Evolutionary conservation across 1,284 basidiomycete species (phyloP).

Genomic region (Phenoliferia sp.): DNA sequence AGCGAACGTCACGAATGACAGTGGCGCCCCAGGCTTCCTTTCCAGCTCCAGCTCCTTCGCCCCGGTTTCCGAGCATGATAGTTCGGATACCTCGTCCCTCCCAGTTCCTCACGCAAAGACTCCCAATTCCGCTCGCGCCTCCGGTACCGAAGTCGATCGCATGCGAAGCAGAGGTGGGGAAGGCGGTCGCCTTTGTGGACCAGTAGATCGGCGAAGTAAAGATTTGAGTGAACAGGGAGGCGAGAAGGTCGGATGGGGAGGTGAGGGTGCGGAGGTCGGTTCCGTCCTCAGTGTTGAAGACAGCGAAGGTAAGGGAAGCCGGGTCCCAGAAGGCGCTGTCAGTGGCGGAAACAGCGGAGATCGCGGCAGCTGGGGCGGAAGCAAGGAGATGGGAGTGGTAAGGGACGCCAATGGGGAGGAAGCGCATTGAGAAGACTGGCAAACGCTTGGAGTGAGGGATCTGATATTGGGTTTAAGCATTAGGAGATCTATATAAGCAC

Average conservation of each 20-base stretch:
- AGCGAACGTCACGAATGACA: slow-evolving; percentile 77
- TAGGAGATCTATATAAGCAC: background rate
- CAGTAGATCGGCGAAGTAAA: slow-evolving; percentile 90
- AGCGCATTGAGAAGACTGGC: slow-evolving; percentile 85
- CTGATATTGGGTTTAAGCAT: slow-evolving; percentile 3
- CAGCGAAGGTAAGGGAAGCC: slow-evolving; percentile 70
- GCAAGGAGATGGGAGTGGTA: slow-evolving; percentile 86
- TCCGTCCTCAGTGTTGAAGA: slow-evolving; percentile 88
- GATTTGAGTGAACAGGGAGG: slow-evolving; percentile 76
- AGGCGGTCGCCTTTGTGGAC: slow-evolving; percentile 73
- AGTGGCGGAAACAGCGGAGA: slow-evolving; percentile 53
- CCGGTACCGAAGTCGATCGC: slow-evolving; percentile 95
- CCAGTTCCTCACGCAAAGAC: slow-evolving; percentile 80
- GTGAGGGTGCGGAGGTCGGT: slow-evolving; percentile 72
- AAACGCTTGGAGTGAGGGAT: slow-evolving; percentile 90
- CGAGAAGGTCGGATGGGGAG: slow-evolving; percentile 60
- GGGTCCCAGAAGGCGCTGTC: slow-evolving; percentile 69
- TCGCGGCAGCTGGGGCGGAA: slow-evolving; percentile 64
- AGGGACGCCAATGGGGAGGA: slow-evolving; percentile 89
- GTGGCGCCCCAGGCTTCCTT: slow-evolving; percentile 74
- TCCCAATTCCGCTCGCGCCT: slow-evolving; percentile 86
- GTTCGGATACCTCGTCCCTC: slow-evolving; percentile 90
- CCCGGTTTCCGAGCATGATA: slow-evolving; percentile 77
- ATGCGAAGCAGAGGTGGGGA: slow-evolving; percentile 85
- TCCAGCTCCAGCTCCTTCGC: slow-evolving; percentile 57